These are phyloP conservation scores for Candida tunisiensis DNA, from an alignment of 1,139 yeast species.

Conservation along the genomic window DNA sequence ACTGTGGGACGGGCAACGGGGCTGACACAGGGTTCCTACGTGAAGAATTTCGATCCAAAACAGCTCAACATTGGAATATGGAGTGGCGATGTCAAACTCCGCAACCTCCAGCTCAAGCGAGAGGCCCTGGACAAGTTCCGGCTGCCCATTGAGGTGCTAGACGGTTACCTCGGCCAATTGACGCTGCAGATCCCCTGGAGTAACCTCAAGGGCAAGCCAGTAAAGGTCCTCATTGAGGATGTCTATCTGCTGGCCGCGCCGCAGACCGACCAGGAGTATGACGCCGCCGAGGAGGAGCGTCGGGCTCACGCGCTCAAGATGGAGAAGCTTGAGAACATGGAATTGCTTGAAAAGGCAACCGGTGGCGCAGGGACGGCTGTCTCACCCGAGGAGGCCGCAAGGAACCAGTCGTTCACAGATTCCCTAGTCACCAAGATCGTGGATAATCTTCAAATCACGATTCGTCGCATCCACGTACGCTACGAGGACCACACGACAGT, in stretches of 20 bases:
- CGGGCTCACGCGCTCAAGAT: constrained; percentile 52
- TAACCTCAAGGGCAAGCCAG: constrained; percentile 83
- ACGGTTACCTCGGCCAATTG: constrained; percentile 82
- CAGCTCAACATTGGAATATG: constrained; percentile 92
- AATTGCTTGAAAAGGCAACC: constrained; percentile 24
- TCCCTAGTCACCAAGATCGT: constrained; percentile 76
- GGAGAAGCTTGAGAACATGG: constrained; percentile 53
- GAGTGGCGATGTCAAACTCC: constrained; percentile 90
- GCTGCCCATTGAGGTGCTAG: constrained; percentile 76
- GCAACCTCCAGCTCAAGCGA: constrained; percentile 56
- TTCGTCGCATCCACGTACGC: constrained; percentile 78
- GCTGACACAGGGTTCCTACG: constrained; percentile 32
- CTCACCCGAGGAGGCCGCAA: constrained; percentile 26
- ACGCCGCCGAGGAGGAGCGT: constrained; percentile 46
- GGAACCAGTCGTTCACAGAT: constrained; percentile 69
- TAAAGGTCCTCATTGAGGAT: constrained; percentile 75
- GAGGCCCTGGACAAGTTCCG: constrained; percentile 71
- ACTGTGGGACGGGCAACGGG: constrained; percentile 6
- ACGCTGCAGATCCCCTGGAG: constrained; percentile 96
- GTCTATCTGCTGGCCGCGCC: constrained; percentile 76
- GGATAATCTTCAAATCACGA: constrained; percentile 87
- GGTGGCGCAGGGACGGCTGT: constrained; percentile 15
- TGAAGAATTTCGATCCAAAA: constrained; percentile 89
- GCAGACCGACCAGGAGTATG: constrained; percentile 23
- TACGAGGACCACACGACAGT: constrained; percentile 48